These are phyloP conservation scores for Cordyceps cateniannulata DNA, from an alignment of 2,329 filamentous ascomycete species.

Conservation along the genomic window DNA sequence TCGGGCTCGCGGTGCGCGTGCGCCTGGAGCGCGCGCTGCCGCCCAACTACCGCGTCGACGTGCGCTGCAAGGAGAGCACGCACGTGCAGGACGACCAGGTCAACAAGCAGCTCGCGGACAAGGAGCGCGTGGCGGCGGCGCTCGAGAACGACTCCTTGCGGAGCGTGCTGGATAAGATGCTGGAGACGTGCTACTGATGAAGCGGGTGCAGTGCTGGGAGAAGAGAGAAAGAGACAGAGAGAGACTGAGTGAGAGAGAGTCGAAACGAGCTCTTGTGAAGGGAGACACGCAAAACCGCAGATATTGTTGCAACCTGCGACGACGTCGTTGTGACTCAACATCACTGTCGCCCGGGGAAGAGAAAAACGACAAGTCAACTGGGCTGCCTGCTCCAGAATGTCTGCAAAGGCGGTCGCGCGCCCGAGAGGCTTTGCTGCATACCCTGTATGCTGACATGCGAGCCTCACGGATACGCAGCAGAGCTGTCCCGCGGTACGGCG, in stretches of 20 bases:
- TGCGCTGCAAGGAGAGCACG: conserved; percentile 92
- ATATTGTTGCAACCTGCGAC: no score
- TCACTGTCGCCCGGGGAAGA: no score
- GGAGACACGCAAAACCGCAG: no score
- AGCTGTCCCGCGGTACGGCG: no score
- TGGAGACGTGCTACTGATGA: conserved; percentile 67
- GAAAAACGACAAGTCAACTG: no score
- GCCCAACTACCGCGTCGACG: conserved; percentile 85
- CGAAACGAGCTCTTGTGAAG: not conserved
- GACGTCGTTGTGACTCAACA: no score
- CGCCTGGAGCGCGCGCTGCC: conserved; percentile 86
- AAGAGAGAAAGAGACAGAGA: no score
- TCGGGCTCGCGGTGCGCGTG: conserved; percentile 87
- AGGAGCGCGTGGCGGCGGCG: conserved; percentile 91
- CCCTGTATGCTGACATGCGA: no score
- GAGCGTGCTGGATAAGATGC: conserved; percentile 87
- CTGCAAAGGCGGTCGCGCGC: no score
- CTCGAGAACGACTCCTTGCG: conserved; percentile 89
- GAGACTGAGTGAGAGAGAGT: not conserved
- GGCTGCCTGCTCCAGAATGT: no score
- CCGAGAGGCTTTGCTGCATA: no score
- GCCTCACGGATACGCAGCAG: no score
- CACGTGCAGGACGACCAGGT: conserved; percentile 92
- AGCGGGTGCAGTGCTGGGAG: not conserved
- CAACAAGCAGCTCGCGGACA: conserved; percentile 94